Percentiles rank a stretch among this genome's conserved stretches.
Conservation (phyloP, 768 basidiomycete genomes). For the Russula griseocarnosa region DNA sequence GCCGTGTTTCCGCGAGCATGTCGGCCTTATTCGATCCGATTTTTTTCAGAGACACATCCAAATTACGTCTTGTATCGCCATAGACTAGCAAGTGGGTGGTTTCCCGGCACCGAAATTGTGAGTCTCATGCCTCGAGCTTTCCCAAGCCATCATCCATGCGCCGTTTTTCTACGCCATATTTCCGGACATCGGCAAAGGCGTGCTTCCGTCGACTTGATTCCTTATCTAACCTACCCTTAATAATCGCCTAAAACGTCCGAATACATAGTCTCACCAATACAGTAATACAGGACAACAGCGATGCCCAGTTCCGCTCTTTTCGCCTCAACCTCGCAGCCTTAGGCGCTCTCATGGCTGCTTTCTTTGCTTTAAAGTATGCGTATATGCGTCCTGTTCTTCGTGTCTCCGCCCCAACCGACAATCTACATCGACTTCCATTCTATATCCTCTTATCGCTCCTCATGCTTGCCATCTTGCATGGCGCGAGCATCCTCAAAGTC, state of each 20-base stretch:
- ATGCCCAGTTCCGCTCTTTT: constrained; percentile 86
- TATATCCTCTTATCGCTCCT: constrained; percentile 56
- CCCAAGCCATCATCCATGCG: background rate
- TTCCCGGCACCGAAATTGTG: constrained; percentile 75
- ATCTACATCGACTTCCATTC: constrained; percentile 50
- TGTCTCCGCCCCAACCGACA: constrained; percentile 32
- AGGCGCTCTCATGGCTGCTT: constrained; percentile 45
- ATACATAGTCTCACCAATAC: background rate
- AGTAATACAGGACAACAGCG: constrained; percentile 76
- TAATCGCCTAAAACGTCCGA: background rate
- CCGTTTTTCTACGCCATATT: background rate
- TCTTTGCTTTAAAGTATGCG: constrained; percentile 53
- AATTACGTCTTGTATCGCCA: constrained; percentile 63
- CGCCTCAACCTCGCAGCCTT: constrained; percentile 73
- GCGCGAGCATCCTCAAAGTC: constrained; percentile 75
- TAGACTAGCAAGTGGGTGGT: constrained; percentile 70
- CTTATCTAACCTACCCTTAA: background rate
- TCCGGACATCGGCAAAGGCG: background rate
- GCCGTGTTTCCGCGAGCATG: background rate
- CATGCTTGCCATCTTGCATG: constrained; percentile 75
- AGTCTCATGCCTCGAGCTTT: background rate
- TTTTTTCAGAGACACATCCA: constrained; percentile 55
- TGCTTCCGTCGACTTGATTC: background rate
- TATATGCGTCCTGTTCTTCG: constrained; percentile 37
- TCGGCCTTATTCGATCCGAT: constrained; percentile 9